phyloP scores from a whole-genome alignment of 345 rosid species.

The Litchi chinensis region DNA sequence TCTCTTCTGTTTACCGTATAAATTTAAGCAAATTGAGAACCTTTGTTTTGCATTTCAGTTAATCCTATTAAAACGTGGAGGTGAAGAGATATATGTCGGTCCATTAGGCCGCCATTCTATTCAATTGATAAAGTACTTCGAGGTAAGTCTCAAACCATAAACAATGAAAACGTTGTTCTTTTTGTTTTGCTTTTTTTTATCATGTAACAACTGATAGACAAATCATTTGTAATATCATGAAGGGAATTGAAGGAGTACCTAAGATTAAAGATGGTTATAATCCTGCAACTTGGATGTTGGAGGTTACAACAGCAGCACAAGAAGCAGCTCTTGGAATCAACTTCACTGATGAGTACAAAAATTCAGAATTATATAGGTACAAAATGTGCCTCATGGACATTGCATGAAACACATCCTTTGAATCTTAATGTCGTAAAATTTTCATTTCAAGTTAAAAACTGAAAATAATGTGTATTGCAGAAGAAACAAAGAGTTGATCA shows the following conservation, averaged over 20 bases:
- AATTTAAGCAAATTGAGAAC: not conserved
- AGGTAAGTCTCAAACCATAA: conserved; percentile 41
- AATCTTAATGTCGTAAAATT: not conserved
- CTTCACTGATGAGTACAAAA: conserved; percentile 48
- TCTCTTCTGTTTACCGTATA: not conserved
- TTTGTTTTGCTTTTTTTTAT: too few relatives aligned
- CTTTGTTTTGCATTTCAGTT: conserved; percentile 31
- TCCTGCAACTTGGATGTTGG: conserved; percentile 85
- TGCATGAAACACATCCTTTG: not conserved
- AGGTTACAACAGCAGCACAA: conserved; percentile 51
- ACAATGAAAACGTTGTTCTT: not conserved
- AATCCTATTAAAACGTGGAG: conserved; percentile 54
- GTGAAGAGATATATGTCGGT: conserved; percentile 65
- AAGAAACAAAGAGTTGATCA: conserved; percentile 60
- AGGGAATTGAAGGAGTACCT: conserved; percentile 55
- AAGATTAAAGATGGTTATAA: conserved; percentile 64
- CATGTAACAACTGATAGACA: not conserved
- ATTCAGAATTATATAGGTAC: conserved; percentile 55
- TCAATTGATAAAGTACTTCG: conserved; percentile 57
- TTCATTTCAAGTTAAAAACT: not conserved
- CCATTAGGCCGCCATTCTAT: conserved; percentile 57
- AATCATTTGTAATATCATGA: not conserved
- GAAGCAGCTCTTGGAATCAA: conserved; percentile 48
- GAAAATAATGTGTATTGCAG: conserved; percentile 27
- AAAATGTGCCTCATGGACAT: not conserved